Evolutionary conservation across 176 grass and related monocot genomes (phyloP).

Genomic region (Musa schizocarpa): DNA sequence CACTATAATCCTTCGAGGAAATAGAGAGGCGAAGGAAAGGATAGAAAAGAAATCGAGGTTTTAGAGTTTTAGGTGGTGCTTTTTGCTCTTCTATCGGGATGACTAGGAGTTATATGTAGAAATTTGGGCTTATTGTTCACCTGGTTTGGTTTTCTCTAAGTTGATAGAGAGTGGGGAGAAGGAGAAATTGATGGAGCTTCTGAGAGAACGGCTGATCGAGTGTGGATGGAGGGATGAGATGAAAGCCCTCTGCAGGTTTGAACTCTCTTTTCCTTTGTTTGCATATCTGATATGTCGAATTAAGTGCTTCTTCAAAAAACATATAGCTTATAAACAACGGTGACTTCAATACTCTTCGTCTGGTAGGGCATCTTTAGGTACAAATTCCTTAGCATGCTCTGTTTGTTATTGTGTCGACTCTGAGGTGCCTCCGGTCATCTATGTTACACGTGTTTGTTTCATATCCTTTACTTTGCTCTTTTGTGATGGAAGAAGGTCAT

Average conservation of each 20-base stretch:
- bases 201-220: constrained; percentile 84
- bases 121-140: neutral
- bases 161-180: constrained; percentile 97
- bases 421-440: neutral
- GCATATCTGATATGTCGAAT: neutral
- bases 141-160: constrained; percentile 47
- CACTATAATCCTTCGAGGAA: neutral
- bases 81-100: constrained; percentile 2
- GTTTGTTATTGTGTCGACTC: neutral
- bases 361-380: neutral
- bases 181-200: constrained; percentile 95
- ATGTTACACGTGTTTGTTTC: neutral
- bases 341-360: neutral
- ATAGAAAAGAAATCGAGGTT: neutral
- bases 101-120: neutral
- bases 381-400: neutral
- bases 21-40: neutral
- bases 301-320: neutral
- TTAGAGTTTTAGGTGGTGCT: constrained; percentile 9
- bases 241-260: constrained; percentile 95
- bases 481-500: neutral
- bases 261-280: constrained; percentile 10
- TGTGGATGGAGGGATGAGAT: constrained; percentile 97
- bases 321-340: neutral
- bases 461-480: neutral